Evolutionary conservation across 2,329 filamentous ascomycete species (phyloP).

Genomic region (Pleoardoris graminearum): DNA sequence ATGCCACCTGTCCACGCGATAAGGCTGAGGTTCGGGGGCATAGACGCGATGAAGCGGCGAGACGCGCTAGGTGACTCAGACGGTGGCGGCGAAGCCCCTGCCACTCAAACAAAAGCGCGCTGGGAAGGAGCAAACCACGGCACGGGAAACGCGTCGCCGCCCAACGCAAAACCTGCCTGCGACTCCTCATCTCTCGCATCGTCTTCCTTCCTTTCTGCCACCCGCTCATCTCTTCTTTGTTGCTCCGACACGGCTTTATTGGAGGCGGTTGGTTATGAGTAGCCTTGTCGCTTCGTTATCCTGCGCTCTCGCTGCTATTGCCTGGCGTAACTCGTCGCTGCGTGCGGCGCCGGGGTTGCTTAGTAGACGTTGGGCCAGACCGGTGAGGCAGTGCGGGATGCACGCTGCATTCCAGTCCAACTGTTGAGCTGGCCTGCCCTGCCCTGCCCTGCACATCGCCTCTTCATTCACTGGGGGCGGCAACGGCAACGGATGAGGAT

Average conservation of each 20-base stretch:
- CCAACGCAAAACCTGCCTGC: not conserved
- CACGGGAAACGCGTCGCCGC: not conserved
- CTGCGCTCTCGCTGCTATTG: not conserved
- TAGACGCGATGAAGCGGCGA: not conserved
- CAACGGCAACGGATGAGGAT: not conserved
- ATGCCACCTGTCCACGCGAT: not conserved
- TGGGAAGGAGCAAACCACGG: conserved; percentile 1
- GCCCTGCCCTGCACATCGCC: not conserved
- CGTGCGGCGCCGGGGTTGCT: not conserved
- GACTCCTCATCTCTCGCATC: not conserved
- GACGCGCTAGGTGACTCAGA: not conserved
- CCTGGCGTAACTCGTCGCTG: too few species aligned
- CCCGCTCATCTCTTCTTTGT: not conserved
- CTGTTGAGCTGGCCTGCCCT: not conserved
- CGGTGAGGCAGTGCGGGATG: conserved; percentile 5
- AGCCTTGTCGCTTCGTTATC: too few species aligned
- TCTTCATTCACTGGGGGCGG: not conserved
- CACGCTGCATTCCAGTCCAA: not conserved
- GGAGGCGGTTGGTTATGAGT: not conserved
- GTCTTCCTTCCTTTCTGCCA: not conserved
- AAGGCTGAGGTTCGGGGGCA: not conserved
- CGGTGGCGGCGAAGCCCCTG: not conserved
- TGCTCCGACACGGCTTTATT: not conserved
- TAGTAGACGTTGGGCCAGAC: not conserved
- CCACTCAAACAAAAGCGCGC: not conserved